phyloP scores from a whole-genome alignment of 805 yeast species.

The Metschnikowia colocasiae region DNA sequence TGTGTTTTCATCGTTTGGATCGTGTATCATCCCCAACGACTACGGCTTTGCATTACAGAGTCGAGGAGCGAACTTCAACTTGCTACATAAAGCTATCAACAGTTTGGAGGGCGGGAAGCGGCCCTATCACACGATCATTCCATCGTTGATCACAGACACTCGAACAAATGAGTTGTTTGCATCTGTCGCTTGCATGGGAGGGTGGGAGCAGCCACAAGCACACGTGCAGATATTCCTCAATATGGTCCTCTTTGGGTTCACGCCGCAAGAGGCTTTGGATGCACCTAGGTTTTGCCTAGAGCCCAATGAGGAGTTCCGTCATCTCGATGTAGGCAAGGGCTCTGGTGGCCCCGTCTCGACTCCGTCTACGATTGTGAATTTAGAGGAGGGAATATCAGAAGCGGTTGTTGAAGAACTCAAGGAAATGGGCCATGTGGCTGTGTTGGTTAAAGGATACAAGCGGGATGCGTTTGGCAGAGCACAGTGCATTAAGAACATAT shows the following conservation, averaged over 20 bases:
- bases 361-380: slow-evolving; percentile 52
- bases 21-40: slow-evolving; percentile 61
- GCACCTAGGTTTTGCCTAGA: slow-evolving; percentile 68
- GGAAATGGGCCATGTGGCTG: slow-evolving; percentile 56
- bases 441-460: slow-evolving; percentile 36
- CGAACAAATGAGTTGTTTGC: slow-evolving; percentile 47
- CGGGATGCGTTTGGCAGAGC: slow-evolving; percentile 62
- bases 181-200: slow-evolving; percentile 82
- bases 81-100: slow-evolving; percentile 55
- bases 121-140: slow-evolving; percentile 80
- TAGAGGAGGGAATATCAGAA: slow-evolving; percentile 62
- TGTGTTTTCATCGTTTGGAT: slow-evolving; percentile 65
- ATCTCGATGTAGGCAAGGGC: slow-evolving; percentile 52
- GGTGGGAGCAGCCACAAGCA: slow-evolving; percentile 83
- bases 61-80: slow-evolving; percentile 72
- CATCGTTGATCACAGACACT: slow-evolving; percentile 64
- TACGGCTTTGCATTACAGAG: slow-evolving; percentile 70
- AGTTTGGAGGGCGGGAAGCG: slow-evolving; percentile 65
- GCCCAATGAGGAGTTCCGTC: slow-evolving; percentile 43
- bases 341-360: slow-evolving; percentile 63
- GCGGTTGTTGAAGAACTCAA: slow-evolving; percentile 45
- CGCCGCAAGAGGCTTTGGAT: slow-evolving; percentile 72
- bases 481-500: slow-evolving; percentile 58
- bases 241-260: slow-evolving; percentile 55
- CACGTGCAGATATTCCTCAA: slow-evolving; percentile 76